These are phyloP conservation scores for Friedmanniomyces endolithicus DNA, from an alignment of 495 filamentous ascomycete species.

Conservation along the genomic window DNA sequence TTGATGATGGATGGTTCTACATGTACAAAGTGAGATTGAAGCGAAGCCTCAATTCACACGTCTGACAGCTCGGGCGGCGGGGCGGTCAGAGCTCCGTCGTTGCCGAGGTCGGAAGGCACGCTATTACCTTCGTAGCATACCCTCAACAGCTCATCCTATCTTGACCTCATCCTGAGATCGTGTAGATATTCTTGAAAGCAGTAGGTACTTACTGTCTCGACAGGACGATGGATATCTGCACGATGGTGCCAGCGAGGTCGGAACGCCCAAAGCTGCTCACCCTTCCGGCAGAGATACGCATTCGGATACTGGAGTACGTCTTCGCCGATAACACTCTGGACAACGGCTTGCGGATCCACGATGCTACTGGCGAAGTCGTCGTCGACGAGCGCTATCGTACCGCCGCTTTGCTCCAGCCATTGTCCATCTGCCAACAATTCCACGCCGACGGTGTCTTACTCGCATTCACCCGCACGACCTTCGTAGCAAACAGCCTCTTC, in stretches of 20 bases:
- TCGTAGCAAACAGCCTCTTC: slow-evolving; percentile 20
- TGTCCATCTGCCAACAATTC: slow-evolving; percentile 25
- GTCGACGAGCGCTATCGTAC: slow-evolving; percentile 20
- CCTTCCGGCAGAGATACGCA: slow-evolving; percentile 18
- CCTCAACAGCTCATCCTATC: background rate
- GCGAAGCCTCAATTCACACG: no score
- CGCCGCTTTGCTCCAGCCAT: slow-evolving; percentile 8
- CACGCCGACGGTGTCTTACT: slow-evolving; percentile 20
- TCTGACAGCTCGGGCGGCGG: no score
- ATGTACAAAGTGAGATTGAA: no score
- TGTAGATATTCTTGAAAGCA: no score
- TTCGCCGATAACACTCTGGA: slow-evolving; percentile 4
- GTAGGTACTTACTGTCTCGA: no score
- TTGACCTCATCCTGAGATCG: no score
- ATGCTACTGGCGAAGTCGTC: slow-evolving; percentile 5
- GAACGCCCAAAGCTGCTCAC: slow-evolving; percentile 1
- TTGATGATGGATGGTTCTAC: no score
- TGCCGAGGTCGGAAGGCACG: no score
- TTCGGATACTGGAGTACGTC: slow-evolving; percentile 15
- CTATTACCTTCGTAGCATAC: background rate
- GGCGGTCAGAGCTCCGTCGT: no score
- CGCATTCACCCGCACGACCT: slow-evolving; percentile 19
- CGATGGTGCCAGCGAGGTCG: background rate
- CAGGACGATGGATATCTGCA: background rate
- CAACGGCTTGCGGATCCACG: slow-evolving; percentile 10